These are phyloP conservation scores for Obba rivulosa DNA, from an alignment of 768 basidiomycete genomes.

Conservation along the genomic window DNA sequence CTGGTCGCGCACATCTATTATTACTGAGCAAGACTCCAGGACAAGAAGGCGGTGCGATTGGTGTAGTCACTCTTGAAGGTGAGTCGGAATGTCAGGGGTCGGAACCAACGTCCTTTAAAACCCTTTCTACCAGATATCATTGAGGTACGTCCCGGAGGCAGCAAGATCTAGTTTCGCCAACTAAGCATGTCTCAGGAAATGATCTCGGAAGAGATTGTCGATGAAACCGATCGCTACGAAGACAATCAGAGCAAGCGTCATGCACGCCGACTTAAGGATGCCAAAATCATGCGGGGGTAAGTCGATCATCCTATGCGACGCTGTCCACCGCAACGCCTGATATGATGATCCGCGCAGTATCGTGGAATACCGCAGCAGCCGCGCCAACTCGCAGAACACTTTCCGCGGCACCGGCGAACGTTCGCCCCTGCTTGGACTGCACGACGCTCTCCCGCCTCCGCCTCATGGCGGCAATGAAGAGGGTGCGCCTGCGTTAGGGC, in stretches of 20 bases:
- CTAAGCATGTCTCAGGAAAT: constrained; percentile 62
- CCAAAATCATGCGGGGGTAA: constrained; percentile 76
- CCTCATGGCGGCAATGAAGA: not conserved
- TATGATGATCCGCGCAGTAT: constrained; percentile 17
- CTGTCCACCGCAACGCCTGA: too few relatives aligned
- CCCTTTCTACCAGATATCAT: constrained; percentile 53
- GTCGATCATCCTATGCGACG: constrained; percentile 20
- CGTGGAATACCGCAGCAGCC: constrained; percentile 18
- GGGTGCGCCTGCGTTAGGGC: too few relatives aligned
- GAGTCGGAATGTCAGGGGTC: not conserved
- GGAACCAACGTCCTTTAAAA: not conserved
- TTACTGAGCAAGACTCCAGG: constrained; percentile 85
- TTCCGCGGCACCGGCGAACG: constrained; percentile 14
- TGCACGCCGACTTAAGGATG: constrained; percentile 67
- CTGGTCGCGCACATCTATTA: constrained; percentile 88
- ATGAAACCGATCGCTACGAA: constrained; percentile 88
- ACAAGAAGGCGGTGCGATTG: constrained; percentile 74
- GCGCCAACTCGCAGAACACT: constrained; percentile 11
- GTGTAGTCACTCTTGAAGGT: constrained; percentile 89
- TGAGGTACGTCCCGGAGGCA: constrained; percentile 37
- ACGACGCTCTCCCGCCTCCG: not conserved
- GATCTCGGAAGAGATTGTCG: constrained; percentile 92
- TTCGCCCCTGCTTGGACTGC: constrained; percentile 14
- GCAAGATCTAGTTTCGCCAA: not conserved
- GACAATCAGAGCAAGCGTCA: constrained; percentile 78